phyloP scores from a whole-genome alignment of 2,329 filamentous ascomycete species.

The Intubia oerlemansii region DNA sequence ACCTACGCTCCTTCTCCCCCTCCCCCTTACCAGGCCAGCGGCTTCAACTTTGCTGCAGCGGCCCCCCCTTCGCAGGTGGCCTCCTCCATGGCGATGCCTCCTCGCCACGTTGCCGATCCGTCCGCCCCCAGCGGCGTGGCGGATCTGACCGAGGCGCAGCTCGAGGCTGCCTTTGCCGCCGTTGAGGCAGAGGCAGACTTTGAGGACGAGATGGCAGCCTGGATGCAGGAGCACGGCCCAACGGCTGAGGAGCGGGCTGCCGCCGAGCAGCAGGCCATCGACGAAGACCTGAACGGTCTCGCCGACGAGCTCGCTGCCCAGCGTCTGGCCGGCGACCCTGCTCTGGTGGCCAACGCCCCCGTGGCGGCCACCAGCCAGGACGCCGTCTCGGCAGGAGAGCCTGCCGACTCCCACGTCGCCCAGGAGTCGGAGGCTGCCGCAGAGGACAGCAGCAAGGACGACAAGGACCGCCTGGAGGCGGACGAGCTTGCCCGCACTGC shows the following conservation, averaged over 20 bases:
- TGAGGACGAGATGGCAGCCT: slow-evolving; percentile 10
- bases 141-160: slow-evolving; percentile 5
- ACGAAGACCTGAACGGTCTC: slow-evolving; percentile 8
- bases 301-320: slow-evolving; percentile 7
- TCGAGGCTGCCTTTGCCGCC: slow-evolving; percentile 8
- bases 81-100: no score
- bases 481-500: slow-evolving; percentile 56
- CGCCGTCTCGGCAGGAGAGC: no score
- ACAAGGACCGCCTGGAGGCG: slow-evolving; percentile 16
- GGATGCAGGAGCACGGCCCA: slow-evolving; percentile 14
- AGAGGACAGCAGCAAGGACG: slow-evolving; percentile 10
- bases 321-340: not conserved
- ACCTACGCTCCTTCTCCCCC: no score
- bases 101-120: no score
- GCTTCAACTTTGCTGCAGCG: no score
- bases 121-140: no score
- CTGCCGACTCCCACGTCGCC: no score
- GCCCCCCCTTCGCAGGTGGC: no score
- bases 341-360: not conserved
- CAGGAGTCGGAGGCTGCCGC: slow-evolving; percentile 1
- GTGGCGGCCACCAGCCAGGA: no score
- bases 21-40: no score
- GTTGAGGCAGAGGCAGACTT: slow-evolving; percentile 8
- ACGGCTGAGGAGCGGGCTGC: slow-evolving; percentile 4
- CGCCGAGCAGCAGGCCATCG: slow-evolving; percentile 3